These are phyloP conservation scores for Cladosporium phlei DNA, from an alignment of 2,329 filamentous ascomycete genomes.

Conservation along the genomic window DNA sequence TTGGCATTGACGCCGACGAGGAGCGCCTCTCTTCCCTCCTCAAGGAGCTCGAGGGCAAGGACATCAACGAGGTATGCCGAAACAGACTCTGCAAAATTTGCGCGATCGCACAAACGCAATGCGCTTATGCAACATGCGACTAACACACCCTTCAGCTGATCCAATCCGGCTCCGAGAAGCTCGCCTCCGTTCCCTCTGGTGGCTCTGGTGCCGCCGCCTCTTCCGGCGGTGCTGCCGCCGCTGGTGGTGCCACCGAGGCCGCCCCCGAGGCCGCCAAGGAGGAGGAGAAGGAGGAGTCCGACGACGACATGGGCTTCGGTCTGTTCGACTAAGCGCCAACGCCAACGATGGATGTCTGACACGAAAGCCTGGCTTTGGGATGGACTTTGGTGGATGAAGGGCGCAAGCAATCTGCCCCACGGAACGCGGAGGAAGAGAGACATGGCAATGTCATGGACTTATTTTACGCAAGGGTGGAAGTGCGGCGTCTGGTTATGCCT, in stretches of 20 bases:
- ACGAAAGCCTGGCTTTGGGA: conserved; percentile 9
- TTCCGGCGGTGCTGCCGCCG: conserved; percentile 59
- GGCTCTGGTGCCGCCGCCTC: conserved; percentile 69
- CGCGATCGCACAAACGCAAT: background rate
- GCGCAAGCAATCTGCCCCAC: conserved; percentile 4
- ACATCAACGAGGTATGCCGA: conserved; percentile 77
- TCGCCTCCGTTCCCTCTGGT: conserved; percentile 94
- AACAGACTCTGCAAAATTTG: conserved; percentile 20
- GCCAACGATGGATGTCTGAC: conserved; percentile 6
- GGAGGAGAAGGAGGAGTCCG: conserved; percentile 74
- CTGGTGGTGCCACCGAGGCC: conserved; percentile 62
- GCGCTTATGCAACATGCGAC: background rate
- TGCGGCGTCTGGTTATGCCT: conserved; percentile 8
- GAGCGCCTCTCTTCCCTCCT: conserved; percentile 84
- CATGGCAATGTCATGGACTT: conserved; percentile 11
- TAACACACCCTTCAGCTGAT: conserved; percentile 65
- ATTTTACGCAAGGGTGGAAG: conserved; percentile 6
- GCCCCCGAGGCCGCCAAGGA: conserved; percentile 60
- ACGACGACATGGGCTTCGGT: conserved; percentile 72
- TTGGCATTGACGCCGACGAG: conserved; percentile 88
- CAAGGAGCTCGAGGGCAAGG: conserved; percentile 84
- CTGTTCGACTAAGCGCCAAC: conserved; percentile 56
- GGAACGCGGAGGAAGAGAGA: conserved; percentile 7
- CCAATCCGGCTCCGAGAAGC: conserved; percentile 81
- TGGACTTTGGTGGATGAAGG: conserved; percentile 12